These are phyloP conservation scores for Medakamo hakoo DNA, from an alignment of 139 green algal species.

Conservation along the genomic window DNA sequence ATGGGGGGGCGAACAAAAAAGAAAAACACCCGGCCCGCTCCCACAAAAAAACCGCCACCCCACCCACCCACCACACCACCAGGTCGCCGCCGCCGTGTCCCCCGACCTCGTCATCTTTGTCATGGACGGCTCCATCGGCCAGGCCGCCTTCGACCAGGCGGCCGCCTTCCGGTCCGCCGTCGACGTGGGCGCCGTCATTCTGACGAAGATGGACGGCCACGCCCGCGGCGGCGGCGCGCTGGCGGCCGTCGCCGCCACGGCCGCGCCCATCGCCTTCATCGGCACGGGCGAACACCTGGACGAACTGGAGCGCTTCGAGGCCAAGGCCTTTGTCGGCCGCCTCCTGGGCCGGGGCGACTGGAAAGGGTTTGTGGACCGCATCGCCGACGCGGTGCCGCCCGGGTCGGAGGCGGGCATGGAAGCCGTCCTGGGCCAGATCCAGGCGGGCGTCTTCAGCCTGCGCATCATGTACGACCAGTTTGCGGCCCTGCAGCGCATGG, in stretches of 20 bases:
- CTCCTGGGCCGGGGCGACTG: constrained; percentile 88
- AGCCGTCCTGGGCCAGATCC: constrained; percentile 74
- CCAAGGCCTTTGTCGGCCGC: constrained; percentile 83
- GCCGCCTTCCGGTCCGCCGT: constrained; percentile 91
- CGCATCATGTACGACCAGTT: constrained; percentile 95
- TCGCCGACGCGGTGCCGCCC: constrained; percentile 71
- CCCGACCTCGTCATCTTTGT: constrained; percentile 93
- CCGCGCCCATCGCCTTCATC: constrained; percentile 91
- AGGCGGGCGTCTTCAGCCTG: constrained; percentile 82
- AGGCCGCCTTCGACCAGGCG: constrained; percentile 92
- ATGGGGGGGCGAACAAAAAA: too few relatives aligned
- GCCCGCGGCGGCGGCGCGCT: constrained; percentile 95
- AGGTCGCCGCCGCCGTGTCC: constrained; percentile 28
- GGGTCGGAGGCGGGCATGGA: constrained; percentile 58
- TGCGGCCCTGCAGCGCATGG: constrained; percentile 88
- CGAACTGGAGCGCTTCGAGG: constrained; percentile 95
- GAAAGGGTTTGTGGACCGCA: constrained; percentile 85
- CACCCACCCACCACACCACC: neutral
- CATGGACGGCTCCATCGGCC: constrained; percentile 95
- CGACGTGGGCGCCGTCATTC: constrained; percentile 83
- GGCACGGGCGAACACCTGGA: constrained; percentile 97
- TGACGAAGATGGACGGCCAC: constrained; percentile 99
- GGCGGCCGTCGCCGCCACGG: constrained; percentile 78
- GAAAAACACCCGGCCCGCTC: neutral
- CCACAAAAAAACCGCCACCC: neutral